Conservation (phyloP, 2,329 filamentous ascomycete species). For the Colletotrichum karsti region DNA sequence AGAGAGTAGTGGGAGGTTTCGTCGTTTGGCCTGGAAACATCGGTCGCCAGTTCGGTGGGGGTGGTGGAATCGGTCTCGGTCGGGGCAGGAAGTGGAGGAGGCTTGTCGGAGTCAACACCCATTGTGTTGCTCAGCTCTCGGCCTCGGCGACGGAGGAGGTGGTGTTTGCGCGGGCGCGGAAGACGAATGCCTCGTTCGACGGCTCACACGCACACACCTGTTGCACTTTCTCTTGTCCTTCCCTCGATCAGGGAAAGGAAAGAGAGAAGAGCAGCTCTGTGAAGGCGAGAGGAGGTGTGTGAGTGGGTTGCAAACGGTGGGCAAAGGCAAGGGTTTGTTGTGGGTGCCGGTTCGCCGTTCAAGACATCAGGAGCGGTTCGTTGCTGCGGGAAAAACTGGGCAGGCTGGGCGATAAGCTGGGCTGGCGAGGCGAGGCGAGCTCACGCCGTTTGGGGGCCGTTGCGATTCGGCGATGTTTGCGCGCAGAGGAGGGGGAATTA, state of each 20-base stretch:
- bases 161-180: constrained; percentile 17
- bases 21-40: constrained; percentile 74
- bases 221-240: constrained; percentile 15
- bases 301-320: constrained; percentile 27
- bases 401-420: constrained; percentile 26
- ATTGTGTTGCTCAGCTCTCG: constrained; percentile 49
- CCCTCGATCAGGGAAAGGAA: constrained; percentile 25
- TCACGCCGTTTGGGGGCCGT: constrained; percentile 5
- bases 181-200: constrained; percentile 25
- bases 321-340: constrained; percentile 28
- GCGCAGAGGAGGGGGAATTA: constrained; percentile 1
- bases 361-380: constrained; percentile 28
- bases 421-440: constrained; percentile 7
- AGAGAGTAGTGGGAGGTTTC: constrained; percentile 81
- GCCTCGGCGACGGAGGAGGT: constrained; percentile 23
- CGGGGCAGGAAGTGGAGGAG: constrained; percentile 78
- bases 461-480: constrained; percentile 22
- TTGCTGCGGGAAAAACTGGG: constrained; percentile 25
- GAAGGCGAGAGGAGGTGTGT: not conserved
- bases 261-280: not conserved
- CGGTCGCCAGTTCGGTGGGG: constrained; percentile 72
- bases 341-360: constrained; percentile 25
- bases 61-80: constrained; percentile 76
- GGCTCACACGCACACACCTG: constrained; percentile 28
- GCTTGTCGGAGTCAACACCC: constrained; percentile 63